These are phyloP conservation scores for Pseudocercospora vitis DNA, from an alignment of 2,329 filamentous ascomycete species.

Conservation along the genomic window DNA sequence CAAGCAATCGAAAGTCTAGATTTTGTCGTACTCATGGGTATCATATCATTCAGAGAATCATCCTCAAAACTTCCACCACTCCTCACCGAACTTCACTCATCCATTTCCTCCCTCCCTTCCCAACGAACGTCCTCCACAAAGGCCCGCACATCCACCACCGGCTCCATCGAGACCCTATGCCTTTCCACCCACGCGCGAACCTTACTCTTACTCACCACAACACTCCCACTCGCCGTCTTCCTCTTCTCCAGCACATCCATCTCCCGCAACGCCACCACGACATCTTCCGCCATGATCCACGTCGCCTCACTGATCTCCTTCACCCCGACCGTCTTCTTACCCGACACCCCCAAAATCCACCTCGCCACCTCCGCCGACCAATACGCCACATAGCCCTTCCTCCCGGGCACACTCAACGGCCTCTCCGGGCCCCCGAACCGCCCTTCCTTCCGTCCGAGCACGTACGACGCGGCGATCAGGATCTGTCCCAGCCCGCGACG, in stretches of 20 bases:
- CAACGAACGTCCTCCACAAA: conserved; percentile 64
- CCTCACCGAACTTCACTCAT: conserved; percentile 3
- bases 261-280: conserved; percentile 71
- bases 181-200: conserved; percentile 66
- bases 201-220: conserved; percentile 56
- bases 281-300: conserved; percentile 83
- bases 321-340: conserved; percentile 60
- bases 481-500: conserved; percentile 82
- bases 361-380: conserved; percentile 83
- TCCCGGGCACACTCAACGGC: conserved; percentile 82
- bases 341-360: conserved; percentile 52
- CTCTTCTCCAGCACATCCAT: conserved; percentile 69
- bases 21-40: too few species aligned
- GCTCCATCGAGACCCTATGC: conserved; percentile 63
- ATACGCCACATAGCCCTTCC: conserved; percentile 77
- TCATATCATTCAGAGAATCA: too few species aligned
- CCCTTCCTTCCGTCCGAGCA: conserved; percentile 79
- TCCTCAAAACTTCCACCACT: neutral
- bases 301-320: conserved; percentile 72
- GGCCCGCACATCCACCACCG: conserved; percentile 69
- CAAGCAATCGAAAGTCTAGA: too few species aligned
- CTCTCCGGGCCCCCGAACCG: conserved; percentile 91
- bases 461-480: conserved; percentile 91
- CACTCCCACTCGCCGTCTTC: conserved; percentile 53
- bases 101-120: conserved; percentile 21